Evolutionary conservation across 352 stramenopile genomes (phyloP).

Genomic region (Pythium apleroticum): DNA sequence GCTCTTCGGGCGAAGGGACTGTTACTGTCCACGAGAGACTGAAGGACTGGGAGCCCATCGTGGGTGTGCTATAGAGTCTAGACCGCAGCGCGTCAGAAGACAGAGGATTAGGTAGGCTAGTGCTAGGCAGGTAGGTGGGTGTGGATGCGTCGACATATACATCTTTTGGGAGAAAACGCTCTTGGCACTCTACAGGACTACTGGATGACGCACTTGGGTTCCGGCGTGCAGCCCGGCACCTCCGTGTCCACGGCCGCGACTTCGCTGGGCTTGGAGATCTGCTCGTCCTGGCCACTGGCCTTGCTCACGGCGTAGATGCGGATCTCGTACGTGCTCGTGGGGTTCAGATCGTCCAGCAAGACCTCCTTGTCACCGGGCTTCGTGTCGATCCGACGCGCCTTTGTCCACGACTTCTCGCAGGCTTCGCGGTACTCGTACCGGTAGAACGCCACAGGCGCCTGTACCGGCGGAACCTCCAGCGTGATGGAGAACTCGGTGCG

Average conservation of each 20-base stretch:
- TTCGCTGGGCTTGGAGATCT: conserved; percentile 62
- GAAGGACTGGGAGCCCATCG: conserved; percentile 5
- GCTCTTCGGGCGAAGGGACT: conserved; percentile 1
- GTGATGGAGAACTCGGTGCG: conserved; percentile 85
- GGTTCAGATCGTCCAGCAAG: conserved; percentile 84
- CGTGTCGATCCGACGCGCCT: conserved; percentile 42
- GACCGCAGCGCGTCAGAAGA: neutral
- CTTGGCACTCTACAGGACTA: conserved; percentile 20
- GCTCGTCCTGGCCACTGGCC: conserved; percentile 31
- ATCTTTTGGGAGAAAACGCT: neutral
- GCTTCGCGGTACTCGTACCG: conserved; percentile 80
- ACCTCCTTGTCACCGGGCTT: conserved; percentile 43
- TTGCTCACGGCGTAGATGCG: conserved; percentile 66
- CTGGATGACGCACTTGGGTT: conserved; percentile 43
- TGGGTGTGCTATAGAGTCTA: neutral
- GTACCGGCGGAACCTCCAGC: conserved; percentile 42
- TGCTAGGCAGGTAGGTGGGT: conserved; percentile 1
- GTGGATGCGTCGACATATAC: conserved; percentile 5
- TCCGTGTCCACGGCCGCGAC: conserved; percentile 85
- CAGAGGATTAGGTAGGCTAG: conserved; percentile 7
- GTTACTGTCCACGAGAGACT: conserved; percentile 18
- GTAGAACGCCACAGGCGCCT: conserved; percentile 30
- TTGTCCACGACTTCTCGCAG: conserved; percentile 35
- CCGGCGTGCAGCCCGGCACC: conserved; percentile 75
- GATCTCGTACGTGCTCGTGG: conserved; percentile 87